Conservation (phyloP, 2,329 filamentous ascomycete species). For the Allantophomopsis cytisporea region DNA sequence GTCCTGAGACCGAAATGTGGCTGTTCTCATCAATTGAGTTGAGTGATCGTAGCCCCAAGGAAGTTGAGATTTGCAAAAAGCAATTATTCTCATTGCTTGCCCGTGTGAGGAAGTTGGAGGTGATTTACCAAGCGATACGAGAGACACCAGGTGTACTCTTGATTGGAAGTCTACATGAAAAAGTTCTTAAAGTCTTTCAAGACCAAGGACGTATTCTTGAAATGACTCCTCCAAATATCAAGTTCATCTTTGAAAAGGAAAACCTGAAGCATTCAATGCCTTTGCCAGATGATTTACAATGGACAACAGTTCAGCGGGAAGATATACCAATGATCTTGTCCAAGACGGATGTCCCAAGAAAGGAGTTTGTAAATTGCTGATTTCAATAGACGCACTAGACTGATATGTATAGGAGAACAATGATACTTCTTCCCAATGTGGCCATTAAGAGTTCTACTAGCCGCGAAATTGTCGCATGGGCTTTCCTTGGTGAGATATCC, state of each 20-base stretch:
- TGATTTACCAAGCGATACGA: slow-evolving; percentile 7
- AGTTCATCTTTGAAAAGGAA: slow-evolving; percentile 41
- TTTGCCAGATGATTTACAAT: slow-evolving; percentile 35
- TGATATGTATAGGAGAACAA: slow-evolving; percentile 21
- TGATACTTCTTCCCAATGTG: slow-evolving; percentile 30
- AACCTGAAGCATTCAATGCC: slow-evolving; percentile 23
- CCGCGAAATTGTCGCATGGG: slow-evolving; percentile 44
- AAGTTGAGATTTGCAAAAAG: background rate
- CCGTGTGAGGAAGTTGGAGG: slow-evolving; percentile 16
- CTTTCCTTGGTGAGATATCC: slow-evolving; percentile 25
- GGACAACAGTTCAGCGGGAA: slow-evolving; percentile 34
- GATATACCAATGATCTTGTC: slow-evolving; percentile 42
- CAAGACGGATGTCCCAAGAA: slow-evolving; percentile 41
- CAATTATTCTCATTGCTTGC: slow-evolving; percentile 21
- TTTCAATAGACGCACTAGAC: background rate
- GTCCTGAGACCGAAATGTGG: slow-evolving; percentile 52
- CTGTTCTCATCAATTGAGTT: slow-evolving; percentile 40
- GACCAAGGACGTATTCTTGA: slow-evolving; percentile 13
- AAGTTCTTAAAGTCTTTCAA: slow-evolving; percentile 17
- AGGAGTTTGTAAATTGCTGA: slow-evolving; percentile 21
- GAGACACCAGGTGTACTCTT: slow-evolving; percentile 22
- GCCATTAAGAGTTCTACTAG: slow-evolving; percentile 30
- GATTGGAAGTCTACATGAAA: slow-evolving; percentile 27
- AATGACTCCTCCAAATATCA: slow-evolving; percentile 24
- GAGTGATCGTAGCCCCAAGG: slow-evolving; percentile 5